These are phyloP conservation scores for Crithidia acanthocephali DNA, from an alignment of 208 protist genomes.

Conservation along the genomic window DNA sequence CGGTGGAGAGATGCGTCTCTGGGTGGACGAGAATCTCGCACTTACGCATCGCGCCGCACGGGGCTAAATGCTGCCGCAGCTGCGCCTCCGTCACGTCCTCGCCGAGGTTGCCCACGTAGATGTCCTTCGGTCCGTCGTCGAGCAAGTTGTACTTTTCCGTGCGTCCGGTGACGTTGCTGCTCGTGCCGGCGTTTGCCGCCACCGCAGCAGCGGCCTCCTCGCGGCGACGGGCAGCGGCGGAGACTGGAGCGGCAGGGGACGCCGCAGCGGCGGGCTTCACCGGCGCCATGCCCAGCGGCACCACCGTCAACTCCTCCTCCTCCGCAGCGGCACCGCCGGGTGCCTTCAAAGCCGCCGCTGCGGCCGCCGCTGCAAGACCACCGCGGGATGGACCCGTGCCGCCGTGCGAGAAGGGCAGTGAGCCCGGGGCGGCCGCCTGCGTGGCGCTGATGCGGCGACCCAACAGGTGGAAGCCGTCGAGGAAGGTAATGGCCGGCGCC, in stretches of 20 bases:
- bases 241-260: conserved; percentile 4
- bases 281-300: conserved; percentile 50
- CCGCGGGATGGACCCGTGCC: conserved; percentile 17
- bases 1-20: conserved; percentile 69
- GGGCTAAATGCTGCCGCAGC: conserved; percentile 77
- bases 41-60: conserved; percentile 65
- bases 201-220: conserved; percentile 13
- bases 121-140: conserved; percentile 71
- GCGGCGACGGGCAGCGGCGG: conserved; percentile 9
- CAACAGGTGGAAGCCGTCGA: conserved; percentile 87
- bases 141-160: conserved; percentile 88
- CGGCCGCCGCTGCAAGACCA: not conserved
- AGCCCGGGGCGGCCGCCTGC: conserved; percentile 75
- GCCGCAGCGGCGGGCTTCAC: conserved; percentile 1
- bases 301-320: conserved; percentile 38
- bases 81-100: conserved; percentile 80
- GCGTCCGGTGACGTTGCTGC: conserved; percentile 64
- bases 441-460: conserved; percentile 75
- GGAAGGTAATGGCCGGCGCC: conserved; percentile 68
- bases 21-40: conserved; percentile 86
- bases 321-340: conserved; percentile 12
- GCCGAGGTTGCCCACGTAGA: conserved; percentile 85
- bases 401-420: conserved; percentile 79
- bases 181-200: conserved; percentile 2
- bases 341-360: not conserved